Base-by-base conservation (phyloP, 176 grass and related monocot species). In the Hordeum vulgare region DNA sequence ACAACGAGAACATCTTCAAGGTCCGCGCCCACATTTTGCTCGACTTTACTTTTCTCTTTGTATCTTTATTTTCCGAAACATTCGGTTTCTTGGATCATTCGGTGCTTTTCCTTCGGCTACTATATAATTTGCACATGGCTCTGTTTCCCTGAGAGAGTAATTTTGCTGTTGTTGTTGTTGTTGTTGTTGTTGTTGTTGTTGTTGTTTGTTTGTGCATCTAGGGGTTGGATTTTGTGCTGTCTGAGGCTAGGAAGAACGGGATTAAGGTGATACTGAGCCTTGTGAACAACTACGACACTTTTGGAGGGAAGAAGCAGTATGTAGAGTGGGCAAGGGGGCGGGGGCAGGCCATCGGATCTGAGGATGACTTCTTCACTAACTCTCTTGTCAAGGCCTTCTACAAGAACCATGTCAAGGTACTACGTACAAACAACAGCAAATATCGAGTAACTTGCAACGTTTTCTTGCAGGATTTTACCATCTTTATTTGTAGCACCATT, bases 221-320 rank as follows among this genome's bases (percentile, higher is more conserved):
- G 97, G 97, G 97, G 34, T 56, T 99, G 87, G 97, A 99, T 92
- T 96, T 92, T 73, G 93, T 96, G 66, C 60, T 99, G 12, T 84
- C 93, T 33, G 97, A 99, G 75, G 93, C 97, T 11, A 81, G 86
- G 60, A 99, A 81, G 63, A 51, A 90, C 66, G 87, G 88, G 45
- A 83, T 96, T 14, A 96, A 88, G 80, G 66, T 99, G 75, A 94
- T 99, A 58, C 63, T 96, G 83, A 86, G 97, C 78, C 88, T 99
- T 65, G 97, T 96, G 78, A 92, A 99, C 85, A 96, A 80, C 53
- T 99, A 96, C 4, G 91, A 99, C 0, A 89, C 1, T 78, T 94
- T 89, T 68, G 97, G 97, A 87, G 97, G 97, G 83, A 99, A 79
- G 81, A 94, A 89, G 89, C 93, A 99, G 82, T 99, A 99, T 74